Evolutionary conservation across 768 basidiomycete species (phyloP).

Genomic region (Rhodosporidiobolus odoratus): DNA sequence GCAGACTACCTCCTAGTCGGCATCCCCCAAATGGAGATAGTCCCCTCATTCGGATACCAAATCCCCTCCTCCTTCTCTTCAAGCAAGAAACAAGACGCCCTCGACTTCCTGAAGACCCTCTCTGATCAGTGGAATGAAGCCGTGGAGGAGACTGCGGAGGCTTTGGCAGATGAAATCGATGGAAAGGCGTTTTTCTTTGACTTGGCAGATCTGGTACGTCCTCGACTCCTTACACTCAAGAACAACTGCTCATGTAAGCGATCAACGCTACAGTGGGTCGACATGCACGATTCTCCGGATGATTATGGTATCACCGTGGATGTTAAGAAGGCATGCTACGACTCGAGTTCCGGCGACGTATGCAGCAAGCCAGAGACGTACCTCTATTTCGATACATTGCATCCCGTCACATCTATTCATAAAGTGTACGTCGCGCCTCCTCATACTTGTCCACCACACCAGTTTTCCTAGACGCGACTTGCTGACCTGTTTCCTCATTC

Average conservation of each 20-base stretch:
- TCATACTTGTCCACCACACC: too few species aligned
- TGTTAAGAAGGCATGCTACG: slow-evolving; percentile 14
- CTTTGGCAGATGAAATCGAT: too few species aligned
- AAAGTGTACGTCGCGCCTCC: neutral
- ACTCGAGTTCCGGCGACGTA: slow-evolving; percentile 10
- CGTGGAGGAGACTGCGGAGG: too few species aligned
- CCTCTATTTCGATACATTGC: slow-evolving; percentile 35
- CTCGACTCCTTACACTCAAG: too few species aligned
- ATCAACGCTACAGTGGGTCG: slow-evolving; percentile 9
- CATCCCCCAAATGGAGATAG: slow-evolving; percentile 31
- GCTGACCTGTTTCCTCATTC: too few species aligned
- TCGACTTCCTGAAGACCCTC: too few species aligned
- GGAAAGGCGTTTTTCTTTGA: too few species aligned
- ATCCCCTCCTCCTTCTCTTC: slow-evolving; percentile 9
- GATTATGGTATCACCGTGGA: slow-evolving; percentile 9
- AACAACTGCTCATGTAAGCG: too few species aligned
- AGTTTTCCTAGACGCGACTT: too few species aligned
- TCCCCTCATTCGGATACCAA: slow-evolving; percentile 13
- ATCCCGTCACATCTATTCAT: slow-evolving; percentile 25
- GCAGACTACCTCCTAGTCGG: slow-evolving; percentile 32
- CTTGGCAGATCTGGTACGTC: too few species aligned
- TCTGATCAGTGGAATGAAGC: too few species aligned
- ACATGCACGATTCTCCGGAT: slow-evolving; percentile 6
- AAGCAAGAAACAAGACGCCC: too few species aligned
- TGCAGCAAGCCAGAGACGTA: slow-evolving; percentile 20